These are phyloP conservation scores for Nicotiana benthamiana DNA, from an alignment of 257 asterid species.

Conservation along the genomic window DNA sequence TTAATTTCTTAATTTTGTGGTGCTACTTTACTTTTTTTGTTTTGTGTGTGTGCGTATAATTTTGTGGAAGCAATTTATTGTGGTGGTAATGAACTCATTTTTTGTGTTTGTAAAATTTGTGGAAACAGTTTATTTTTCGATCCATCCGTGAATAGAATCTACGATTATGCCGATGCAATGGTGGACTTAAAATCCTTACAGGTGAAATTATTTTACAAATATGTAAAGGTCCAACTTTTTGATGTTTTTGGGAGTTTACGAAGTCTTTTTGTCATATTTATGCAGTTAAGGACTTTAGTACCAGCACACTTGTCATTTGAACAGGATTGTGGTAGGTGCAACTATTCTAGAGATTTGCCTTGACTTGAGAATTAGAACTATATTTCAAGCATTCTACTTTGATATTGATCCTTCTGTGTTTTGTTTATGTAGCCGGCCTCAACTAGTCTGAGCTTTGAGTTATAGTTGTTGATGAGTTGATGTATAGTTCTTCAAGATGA, in stretches of 20 bases:
- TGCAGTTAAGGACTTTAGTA: conserved; percentile 67
- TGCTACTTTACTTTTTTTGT: conserved; percentile 16
- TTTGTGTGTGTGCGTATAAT: conserved; percentile 7
- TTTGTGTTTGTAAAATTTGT: conserved; percentile 17
- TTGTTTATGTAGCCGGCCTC: not conserved
- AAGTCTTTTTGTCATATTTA: conserved; percentile 13
- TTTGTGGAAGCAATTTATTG: conserved; percentile 50
- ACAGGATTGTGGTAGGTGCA: conserved; percentile 75
- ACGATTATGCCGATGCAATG: conserved; percentile 66
- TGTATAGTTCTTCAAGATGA: not conserved
- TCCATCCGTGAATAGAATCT: conserved; percentile 56
- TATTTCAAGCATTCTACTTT: not conserved
- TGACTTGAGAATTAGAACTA: not conserved
- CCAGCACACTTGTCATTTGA: conserved; percentile 73
- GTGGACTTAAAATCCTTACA: conserved; percentile 57
- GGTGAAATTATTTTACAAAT: conserved; percentile 35
- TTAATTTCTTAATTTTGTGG: conserved; percentile 4
- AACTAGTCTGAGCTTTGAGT: not conserved
- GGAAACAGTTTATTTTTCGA: conserved; percentile 74
- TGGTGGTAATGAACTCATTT: conserved; percentile 15
- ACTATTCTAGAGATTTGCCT: not conserved
- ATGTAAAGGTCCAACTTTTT: not conserved
- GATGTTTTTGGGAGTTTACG: not conserved
- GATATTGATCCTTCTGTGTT: not conserved
- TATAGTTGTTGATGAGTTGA: not conserved